phyloP scores from a whole-genome alignment of 495 filamentous ascomycete species.

The Penicillium pancosmium region DNA sequence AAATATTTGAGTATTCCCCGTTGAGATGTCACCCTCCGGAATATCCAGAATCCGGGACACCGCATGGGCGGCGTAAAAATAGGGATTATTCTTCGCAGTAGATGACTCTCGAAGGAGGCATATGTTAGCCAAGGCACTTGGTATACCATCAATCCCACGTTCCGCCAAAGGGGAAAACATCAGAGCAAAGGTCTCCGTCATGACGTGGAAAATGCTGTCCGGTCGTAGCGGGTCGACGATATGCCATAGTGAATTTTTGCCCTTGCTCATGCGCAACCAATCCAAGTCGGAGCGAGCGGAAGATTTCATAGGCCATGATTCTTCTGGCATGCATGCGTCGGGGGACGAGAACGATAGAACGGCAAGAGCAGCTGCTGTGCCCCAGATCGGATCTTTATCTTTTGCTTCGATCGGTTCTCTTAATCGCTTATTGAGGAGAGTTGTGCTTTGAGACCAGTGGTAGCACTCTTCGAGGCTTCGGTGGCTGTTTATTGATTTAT shows the following conservation, averaged over 20 bases:
- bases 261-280: constrained; percentile 46
- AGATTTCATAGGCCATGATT: constrained; percentile 47
- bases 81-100: constrained; percentile 39
- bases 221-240: constrained; percentile 41
- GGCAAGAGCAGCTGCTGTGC: constrained; percentile 41
- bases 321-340: constrained; percentile 38
- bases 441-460: constrained; percentile 45
- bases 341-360: constrained; percentile 42
- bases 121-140: constrained; percentile 28
- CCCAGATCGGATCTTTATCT: constrained; percentile 51
- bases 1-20: constrained; percentile 29
- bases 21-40: constrained; percentile 30
- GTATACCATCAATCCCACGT: constrained; percentile 37
- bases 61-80: constrained; percentile 41
- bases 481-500: constrained; percentile 16
- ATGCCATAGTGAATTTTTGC: constrained; percentile 48
- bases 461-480: constrained; percentile 44
- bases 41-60: constrained; percentile 33
- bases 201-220: constrained; percentile 44
- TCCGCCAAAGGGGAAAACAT: constrained; percentile 35
- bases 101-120: constrained; percentile 39
- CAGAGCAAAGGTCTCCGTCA: constrained; percentile 34
- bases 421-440: constrained; percentile 40
- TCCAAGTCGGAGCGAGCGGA: constrained; percentile 37
- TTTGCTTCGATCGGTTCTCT: constrained; percentile 33